These are phyloP conservation scores for Candida buenavistaensis DNA, from an alignment of 1,139 yeast species.

Conservation along the genomic window DNA sequence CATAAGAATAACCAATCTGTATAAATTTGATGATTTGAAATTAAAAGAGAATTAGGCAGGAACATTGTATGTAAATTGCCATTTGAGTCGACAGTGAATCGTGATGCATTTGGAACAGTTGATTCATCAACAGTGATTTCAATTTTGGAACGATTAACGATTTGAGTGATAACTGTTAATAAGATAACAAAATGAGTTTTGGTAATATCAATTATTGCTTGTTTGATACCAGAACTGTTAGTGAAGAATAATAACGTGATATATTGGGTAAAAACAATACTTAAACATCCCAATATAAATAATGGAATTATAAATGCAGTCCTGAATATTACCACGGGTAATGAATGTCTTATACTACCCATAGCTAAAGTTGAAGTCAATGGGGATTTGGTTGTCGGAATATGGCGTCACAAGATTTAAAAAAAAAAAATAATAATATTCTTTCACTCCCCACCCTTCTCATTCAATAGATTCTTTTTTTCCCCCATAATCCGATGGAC, in stretches of 20 bases:
- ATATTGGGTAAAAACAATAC: constrained; percentile 44
- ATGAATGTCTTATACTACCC: constrained; percentile 15
- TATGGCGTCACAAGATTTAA: too few relatives aligned
- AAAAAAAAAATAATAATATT: too few relatives aligned
- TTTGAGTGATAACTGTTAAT: constrained; percentile 42
- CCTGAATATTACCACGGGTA: constrained; percentile 25
- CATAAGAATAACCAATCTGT: constrained; percentile 94
- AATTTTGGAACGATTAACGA: constrained; percentile 42
- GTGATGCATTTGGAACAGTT: constrained; percentile 19
- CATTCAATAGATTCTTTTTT: too few relatives aligned
- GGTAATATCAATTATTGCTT: constrained; percentile 44
- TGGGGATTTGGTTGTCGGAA: neutral
- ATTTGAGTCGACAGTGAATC: constrained; percentile 19
- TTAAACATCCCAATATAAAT: constrained; percentile 47
- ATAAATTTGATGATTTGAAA: constrained; percentile 90
- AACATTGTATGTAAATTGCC: constrained; percentile 34
- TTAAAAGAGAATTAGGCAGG: constrained; percentile 56
- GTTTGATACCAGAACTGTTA: constrained; percentile 25
- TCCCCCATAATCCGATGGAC: too few relatives aligned
- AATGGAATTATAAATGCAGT: constrained; percentile 30
- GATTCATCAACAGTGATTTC: constrained; percentile 40
- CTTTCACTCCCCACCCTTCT: too few relatives aligned
- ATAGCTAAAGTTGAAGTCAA: neutral
- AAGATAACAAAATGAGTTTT: constrained; percentile 52
- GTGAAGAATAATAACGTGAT: constrained; percentile 30